Conservation (phyloP, 2,329 filamentous ascomycete species). For the Sphaerulina populicola region DNA sequence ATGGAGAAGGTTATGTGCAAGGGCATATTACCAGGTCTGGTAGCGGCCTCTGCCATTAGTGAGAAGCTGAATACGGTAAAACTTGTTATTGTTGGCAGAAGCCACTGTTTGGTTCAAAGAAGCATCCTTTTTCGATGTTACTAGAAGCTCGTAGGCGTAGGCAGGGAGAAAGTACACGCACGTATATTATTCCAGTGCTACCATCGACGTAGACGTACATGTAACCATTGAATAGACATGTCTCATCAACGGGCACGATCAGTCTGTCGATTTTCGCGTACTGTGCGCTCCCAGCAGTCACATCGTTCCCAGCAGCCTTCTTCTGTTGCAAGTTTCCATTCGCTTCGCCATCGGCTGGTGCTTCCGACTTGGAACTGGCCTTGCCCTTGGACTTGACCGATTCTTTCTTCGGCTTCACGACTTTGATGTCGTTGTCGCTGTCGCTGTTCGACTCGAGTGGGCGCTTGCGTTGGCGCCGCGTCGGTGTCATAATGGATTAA, state of each 20-base stretch:
- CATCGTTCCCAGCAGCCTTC: conserved; percentile 2
- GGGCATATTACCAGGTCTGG: conserved; percentile 36
- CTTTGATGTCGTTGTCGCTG: conserved; percentile 3
- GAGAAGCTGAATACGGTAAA: conserved; percentile 55
- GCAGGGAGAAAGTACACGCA: no score
- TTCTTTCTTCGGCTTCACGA: conserved; percentile 4
- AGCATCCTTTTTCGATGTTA: conserved; percentile 42
- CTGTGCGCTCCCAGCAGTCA: conserved; percentile 32
- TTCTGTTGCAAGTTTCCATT: not conserved
- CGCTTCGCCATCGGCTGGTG: conserved; percentile 9
- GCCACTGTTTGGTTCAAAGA: conserved; percentile 71
- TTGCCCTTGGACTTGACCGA: conserved; percentile 13
- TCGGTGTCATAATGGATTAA: not conserved
- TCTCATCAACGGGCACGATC: conserved; percentile 44
- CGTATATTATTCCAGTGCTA: conserved; percentile 55
- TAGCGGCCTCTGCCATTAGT: conserved; percentile 59
- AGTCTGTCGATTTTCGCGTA: conserved; percentile 38
- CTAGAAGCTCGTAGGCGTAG: no score
- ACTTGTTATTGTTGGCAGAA: conserved; percentile 65
- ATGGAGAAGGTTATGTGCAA: no score
- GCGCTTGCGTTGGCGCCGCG: conserved; percentile 12
- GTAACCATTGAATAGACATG: conserved; percentile 29
- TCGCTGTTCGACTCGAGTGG: conserved; percentile 1
- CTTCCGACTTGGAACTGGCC: conserved; percentile 6
- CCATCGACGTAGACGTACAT: conserved; percentile 61